Base-by-base conservation (phyloP, 768 basidiomycete genomes). In the Russula sp. region DNA sequence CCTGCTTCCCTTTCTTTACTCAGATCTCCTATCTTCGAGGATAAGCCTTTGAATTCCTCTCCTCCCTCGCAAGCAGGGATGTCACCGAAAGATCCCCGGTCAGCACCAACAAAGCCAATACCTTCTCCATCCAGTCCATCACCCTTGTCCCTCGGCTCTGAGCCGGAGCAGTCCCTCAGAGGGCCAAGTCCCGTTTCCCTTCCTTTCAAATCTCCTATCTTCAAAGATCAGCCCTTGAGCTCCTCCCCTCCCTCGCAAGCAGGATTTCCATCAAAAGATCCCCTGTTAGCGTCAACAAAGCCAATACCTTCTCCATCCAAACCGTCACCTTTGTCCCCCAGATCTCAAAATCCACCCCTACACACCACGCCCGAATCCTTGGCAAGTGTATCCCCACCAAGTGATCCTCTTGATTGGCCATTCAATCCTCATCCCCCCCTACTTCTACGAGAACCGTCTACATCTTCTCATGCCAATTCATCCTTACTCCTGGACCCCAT, bases 31-130 rank as follows among this genome's bases (percentile, higher is more conserved):
- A 27, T 56, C 20, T 32, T 65, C 39, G 13, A 44, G n/a, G 57
- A 55, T 31, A 22, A 20, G 16, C 51, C 65, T 27, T 27, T 66
- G 47, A 66, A 53, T 47, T 66, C 62, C 27, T 66, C 65, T 18
- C 65, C 65, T 44, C 57, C 62, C 11, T 50, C 52, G 5, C 44
- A 31, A 53, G 22, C 6, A 3, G 53, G 39, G 16, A 37, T 55
- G 48, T 39, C 51, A n/a, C 39, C 16, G 9, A 51, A 22, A 1
- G 10, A 11, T n/a, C 22, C 47, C 40, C 54, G 55, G 37, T 45
- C 51, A 6, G 32, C 34, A 13, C 54, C 54, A n/a, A 37, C 44
- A 31, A 68, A 8, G 47, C 61, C 63, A 27, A 45, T 59, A 40
- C 40, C 58, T 6, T 42, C 42, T 40, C 44, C 55, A 20, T 18